Evolutionary conservation across 139 green algal genomes (phyloP).

Genomic region (Parachlorella kessleri): DNA sequence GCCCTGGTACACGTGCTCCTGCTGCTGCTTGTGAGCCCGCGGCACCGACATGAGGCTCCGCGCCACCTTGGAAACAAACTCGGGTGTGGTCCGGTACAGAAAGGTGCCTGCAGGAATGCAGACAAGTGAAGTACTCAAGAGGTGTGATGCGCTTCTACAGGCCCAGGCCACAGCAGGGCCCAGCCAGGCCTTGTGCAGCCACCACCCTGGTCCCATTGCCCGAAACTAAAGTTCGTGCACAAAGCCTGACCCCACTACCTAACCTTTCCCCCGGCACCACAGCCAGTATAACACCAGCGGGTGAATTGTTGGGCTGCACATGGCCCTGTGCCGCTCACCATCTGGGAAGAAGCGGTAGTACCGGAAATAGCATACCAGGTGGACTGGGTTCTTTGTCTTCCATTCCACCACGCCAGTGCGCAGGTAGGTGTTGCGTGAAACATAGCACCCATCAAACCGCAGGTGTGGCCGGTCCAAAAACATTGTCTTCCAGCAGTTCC

Average conservation of each 20-base stretch:
- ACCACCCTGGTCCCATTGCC: no score
- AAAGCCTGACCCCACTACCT: background rate
- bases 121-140: no score
- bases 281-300: no score
- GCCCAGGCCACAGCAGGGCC: no score
- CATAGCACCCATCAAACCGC: constrained; percentile 80
- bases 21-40: background rate
- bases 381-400: constrained; percentile 51
- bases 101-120: constrained; percentile 35
- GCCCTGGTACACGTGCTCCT: constrained; percentile 9
- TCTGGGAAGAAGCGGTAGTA: constrained; percentile 79
- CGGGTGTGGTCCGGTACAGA: constrained; percentile 78
- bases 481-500: constrained; percentile 71
- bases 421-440: constrained; percentile 87
- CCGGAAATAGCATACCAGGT: constrained; percentile 70
- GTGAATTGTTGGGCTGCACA: no score
- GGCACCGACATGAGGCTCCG: constrained; percentile 38
- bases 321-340: no score
- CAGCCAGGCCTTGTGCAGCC: no score
- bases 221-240: no score
- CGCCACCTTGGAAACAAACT: constrained; percentile 50
- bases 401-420: constrained; percentile 59
- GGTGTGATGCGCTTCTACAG: no score
- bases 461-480: constrained; percentile 78
- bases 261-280: no score